Conservation (phyloP, 768 basidiomycete species). For the Dendrothele bispora region DNA sequence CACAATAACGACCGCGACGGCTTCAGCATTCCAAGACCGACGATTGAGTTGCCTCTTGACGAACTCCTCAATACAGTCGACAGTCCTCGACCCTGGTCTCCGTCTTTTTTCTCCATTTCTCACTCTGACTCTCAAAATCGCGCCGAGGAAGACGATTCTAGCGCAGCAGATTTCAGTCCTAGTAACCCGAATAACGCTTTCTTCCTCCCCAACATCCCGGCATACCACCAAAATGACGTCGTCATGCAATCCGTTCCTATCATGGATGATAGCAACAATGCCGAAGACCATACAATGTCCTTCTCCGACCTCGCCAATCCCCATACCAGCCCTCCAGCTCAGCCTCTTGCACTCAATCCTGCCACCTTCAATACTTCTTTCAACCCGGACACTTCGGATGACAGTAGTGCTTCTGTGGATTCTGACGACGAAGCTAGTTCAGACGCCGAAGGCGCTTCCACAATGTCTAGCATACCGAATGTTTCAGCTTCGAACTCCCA, state of each 20-base stretch:
- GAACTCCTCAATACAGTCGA: conserved; percentile 65
- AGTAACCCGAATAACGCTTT: not conserved
- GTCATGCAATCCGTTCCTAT: conserved; percentile 4
- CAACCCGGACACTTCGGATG: not conserved
- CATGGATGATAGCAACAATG: no score
- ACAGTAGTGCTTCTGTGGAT: not conserved
- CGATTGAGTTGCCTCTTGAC: conserved; percentile 85
- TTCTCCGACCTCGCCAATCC: not conserved
- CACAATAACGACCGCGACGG: conserved; percentile 39
- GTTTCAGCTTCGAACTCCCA: no score
- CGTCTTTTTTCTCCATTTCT: not conserved
- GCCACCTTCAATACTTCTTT: not conserved
- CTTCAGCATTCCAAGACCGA: conserved; percentile 70
- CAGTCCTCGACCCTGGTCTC: conserved; percentile 24
- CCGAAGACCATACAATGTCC: not conserved
- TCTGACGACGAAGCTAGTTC: not conserved
- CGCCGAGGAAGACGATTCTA: conserved; percentile 11
- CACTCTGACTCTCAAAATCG: not conserved
- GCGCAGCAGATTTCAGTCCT: not conserved
- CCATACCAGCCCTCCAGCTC: conserved; percentile 3
- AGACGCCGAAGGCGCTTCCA: no score
- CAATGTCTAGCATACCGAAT: no score
- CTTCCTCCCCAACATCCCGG: not conserved
- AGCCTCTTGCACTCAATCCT: not conserved
- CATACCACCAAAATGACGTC: not conserved